A percentile compares a stretch with the other conserved stretches of the same genome.
These are phyloP conservation scores for Malus hybrid DNA, from an alignment of 331 rosid genomes.

Conservation along the genomic window DNA sequence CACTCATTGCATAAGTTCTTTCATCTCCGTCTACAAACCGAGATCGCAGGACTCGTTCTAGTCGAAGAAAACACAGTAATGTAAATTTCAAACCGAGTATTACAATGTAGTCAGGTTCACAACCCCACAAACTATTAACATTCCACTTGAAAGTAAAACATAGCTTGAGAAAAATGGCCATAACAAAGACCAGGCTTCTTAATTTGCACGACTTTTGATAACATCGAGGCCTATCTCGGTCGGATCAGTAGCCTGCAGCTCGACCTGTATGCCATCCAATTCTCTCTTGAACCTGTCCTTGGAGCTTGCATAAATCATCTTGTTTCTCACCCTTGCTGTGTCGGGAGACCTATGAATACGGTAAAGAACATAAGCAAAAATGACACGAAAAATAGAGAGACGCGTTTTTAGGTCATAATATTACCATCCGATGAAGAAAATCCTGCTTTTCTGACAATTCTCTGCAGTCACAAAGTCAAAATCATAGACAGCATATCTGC, in stretches of 20 bases:
- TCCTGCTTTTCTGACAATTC: slow-evolving; percentile 49
- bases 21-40: slow-evolving; percentile 4
- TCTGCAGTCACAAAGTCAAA: slow-evolving; percentile 45
- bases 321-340: slow-evolving; percentile 70
- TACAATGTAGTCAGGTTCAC: slow-evolving; percentile 15
- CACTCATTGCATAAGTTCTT: not conserved
- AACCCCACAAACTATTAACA: slow-evolving; percentile 24
- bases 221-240: slow-evolving; percentile 89
- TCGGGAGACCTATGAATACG: slow-evolving; percentile 59
- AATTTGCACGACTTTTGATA: slow-evolving; percentile 56
- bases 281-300: slow-evolving; percentile 89
- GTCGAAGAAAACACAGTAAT: not conserved
- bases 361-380: not conserved
- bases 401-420: not conserved
- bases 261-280: slow-evolving; percentile 76
- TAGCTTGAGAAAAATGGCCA: not conserved
- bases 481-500: slow-evolving; percentile 48
- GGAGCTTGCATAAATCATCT: slow-evolving; percentile 91
- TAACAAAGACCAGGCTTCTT: slow-evolving; percentile 2
- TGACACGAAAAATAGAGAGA: not conserved
- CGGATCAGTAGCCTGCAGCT: slow-evolving; percentile 89
- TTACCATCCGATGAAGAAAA: slow-evolving; percentile 48
- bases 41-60: not conserved
- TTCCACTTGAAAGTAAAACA: slow-evolving; percentile 1
- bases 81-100: slow-evolving; percentile 20